These are phyloP conservation scores for Xylariales sp. DNA, from an alignment of 2,329 filamentous ascomycete species.

Conservation along the genomic window DNA sequence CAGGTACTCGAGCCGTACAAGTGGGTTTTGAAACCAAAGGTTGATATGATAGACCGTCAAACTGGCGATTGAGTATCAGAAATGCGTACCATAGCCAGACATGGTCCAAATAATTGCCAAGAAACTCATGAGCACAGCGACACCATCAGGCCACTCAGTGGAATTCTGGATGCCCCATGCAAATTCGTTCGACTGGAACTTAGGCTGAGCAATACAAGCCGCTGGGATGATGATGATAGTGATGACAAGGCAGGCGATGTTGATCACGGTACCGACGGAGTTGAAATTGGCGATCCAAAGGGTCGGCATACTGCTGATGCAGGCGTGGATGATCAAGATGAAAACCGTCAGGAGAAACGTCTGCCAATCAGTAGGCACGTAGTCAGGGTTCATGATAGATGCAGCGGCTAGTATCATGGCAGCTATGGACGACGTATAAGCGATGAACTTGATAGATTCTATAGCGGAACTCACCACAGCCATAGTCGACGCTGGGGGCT, in stretches of 20 bases:
- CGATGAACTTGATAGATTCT: neutral
- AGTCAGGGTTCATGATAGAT: slow-evolving; percentile 63
- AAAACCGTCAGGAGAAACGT: slow-evolving; percentile 63
- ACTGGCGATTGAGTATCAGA: too few relatives aligned
- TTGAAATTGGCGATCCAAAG: slow-evolving; percentile 67
- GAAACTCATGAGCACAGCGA: slow-evolving; percentile 68
- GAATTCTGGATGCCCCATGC: slow-evolving; percentile 63
- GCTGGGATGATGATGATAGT: slow-evolving; percentile 67
- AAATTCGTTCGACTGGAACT: slow-evolving; percentile 39
- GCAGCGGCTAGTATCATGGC: slow-evolving; percentile 68
- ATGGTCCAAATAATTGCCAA: slow-evolving; percentile 30
- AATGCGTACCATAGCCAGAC: slow-evolving; percentile 43
- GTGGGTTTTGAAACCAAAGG: too few relatives aligned
- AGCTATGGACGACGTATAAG: slow-evolving; percentile 23
- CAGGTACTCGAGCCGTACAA: too few relatives aligned
- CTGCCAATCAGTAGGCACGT: slow-evolving; percentile 60
- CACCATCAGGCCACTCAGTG: slow-evolving; percentile 63
- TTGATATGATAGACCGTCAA: too few relatives aligned
- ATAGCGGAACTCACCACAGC: slow-evolving; percentile 21
- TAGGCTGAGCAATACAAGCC: slow-evolving; percentile 44
- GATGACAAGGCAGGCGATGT: slow-evolving; percentile 61
- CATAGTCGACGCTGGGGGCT: slow-evolving; percentile 27
- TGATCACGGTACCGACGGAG: slow-evolving; percentile 64
- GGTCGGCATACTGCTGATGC: slow-evolving; percentile 67
- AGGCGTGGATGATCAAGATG: slow-evolving; percentile 63